Percentiles rank a stretch among this genome's conserved stretches.
Conservation (phyloP, 139 green algal genomes). For the Chlamydomonas incerta region DNA sequence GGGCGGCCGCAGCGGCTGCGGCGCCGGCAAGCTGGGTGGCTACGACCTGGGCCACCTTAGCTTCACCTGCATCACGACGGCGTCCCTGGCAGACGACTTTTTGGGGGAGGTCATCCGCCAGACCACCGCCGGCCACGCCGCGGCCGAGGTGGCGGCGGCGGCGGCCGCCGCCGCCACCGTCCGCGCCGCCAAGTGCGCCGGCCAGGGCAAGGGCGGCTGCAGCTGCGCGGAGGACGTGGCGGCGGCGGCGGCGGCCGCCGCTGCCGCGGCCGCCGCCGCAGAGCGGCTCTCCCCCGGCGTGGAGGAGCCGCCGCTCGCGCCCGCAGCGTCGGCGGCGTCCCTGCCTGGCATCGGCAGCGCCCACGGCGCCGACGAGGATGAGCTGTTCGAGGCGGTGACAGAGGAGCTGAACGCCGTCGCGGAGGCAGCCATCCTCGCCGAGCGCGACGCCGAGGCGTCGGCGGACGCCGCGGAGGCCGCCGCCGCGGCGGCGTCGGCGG, state of each 20-base stretch:
- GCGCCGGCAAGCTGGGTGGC: not conserved
- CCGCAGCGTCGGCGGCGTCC: not conserved
- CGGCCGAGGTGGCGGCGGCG: slow-evolving; percentile 22
- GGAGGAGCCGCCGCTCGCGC: not conserved
- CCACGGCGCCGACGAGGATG: not conserved
- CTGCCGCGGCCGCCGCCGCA: not conserved
- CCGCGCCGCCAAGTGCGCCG: not conserved
- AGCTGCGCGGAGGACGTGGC: not conserved
- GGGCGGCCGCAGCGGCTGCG: too few relatives aligned
- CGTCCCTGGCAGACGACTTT: slow-evolving; percentile 32
- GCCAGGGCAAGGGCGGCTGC: not conserved
- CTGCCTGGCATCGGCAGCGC: not conserved
- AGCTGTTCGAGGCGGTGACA: not conserved
- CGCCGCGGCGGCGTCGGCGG: not conserved
- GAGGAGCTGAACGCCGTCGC: slow-evolving; percentile 8
- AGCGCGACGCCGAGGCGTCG: not conserved
- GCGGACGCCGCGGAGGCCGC: too few relatives aligned
- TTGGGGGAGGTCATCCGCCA: slow-evolving; percentile 28
- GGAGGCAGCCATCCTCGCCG: not conserved
- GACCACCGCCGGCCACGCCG: not conserved
- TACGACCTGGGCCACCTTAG: slow-evolving; percentile 18
- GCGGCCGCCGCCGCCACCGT: slow-evolving; percentile 4
- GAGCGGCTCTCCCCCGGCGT: not conserved
- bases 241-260: not conserved
- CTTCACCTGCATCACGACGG: slow-evolving; percentile 3